Conservation (phyloP, 2,329 filamentous ascomycete species). For the Cercospora zeina region DNA sequence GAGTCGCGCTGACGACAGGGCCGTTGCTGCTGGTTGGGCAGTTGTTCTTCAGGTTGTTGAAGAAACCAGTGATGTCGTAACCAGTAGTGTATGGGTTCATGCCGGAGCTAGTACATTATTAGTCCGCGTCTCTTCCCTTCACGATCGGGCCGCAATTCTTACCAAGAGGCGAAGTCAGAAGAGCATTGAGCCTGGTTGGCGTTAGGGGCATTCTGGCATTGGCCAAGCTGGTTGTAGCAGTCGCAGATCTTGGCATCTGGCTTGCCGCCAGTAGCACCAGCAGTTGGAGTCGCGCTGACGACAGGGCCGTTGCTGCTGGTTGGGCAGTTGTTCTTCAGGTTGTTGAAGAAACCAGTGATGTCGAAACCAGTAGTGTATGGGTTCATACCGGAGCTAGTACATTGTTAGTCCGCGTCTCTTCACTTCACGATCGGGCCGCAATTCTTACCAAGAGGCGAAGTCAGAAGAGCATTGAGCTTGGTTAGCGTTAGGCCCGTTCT, state of each 20-base stretch:
- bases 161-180: not conserved
- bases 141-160: not conserved
- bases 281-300: not conserved
- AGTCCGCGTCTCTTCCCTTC: too few species aligned
- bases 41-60: constrained; percentile 2
- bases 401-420: too few species aligned
- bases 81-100: not conserved
- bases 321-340: constrained; percentile 1
- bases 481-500: not conserved
- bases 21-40: not conserved
- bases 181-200: not conserved
- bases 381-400: not conserved
- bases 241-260: not conserved
- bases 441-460: not conserved
- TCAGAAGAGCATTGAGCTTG: not conserved
- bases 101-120: not conserved
- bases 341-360: not conserved
- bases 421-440: too few species aligned
- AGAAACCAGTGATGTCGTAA: not conserved
- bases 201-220: not conserved
- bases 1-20: not conserved
- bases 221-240: not conserved
- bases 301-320: not conserved
- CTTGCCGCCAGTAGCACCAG: not conserved
- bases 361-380: not conserved